Evolutionary conservation across 805 yeast species (phyloP).

Genomic region (Yamadazyma phyllophila): DNA sequence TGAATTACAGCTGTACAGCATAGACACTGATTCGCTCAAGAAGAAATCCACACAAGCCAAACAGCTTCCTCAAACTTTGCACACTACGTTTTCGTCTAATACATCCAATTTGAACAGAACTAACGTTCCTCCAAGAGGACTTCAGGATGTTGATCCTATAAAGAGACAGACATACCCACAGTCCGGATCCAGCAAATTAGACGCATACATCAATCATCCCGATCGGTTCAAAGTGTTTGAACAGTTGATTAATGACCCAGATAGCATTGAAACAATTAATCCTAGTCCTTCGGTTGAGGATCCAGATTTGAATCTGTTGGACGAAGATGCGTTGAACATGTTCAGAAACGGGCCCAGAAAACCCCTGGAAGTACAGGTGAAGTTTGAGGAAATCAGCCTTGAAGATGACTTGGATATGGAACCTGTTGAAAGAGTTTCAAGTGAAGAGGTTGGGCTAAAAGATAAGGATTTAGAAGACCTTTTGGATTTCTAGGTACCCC

Average conservation of each 20-base stretch:
- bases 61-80: neutral
- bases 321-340: conserved; percentile 9
- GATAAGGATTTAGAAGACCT: conserved; percentile 33
- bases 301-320: conserved; percentile 2
- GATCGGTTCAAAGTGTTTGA: conserved; percentile 8
- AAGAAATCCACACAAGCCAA: conserved; percentile 13
- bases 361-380: neutral
- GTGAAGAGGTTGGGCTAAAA: conserved; percentile 29
- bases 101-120: conserved; percentile 5
- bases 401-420: conserved; percentile 11
- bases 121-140: neutral
- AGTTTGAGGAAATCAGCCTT: conserved; percentile 13
- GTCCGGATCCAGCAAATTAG: conserved; percentile 18
- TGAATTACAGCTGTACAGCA: conserved; percentile 19
- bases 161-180: conserved; percentile 11
- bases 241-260: conserved; percentile 21
- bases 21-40: conserved; percentile 25
- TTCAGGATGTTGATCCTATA: conserved; percentile 13
- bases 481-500: conserved; percentile 26
- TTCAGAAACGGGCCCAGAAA: conserved; percentile 6
- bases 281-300: neutral
- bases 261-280: conserved; percentile 17
- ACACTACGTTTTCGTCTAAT: conserved; percentile 7
- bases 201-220: conserved; percentile 8
- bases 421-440: conserved; percentile 5